phyloP scores from a whole-genome alignment of 73 alveolate genomes.

The Blepharisma japonicum region DNA sequence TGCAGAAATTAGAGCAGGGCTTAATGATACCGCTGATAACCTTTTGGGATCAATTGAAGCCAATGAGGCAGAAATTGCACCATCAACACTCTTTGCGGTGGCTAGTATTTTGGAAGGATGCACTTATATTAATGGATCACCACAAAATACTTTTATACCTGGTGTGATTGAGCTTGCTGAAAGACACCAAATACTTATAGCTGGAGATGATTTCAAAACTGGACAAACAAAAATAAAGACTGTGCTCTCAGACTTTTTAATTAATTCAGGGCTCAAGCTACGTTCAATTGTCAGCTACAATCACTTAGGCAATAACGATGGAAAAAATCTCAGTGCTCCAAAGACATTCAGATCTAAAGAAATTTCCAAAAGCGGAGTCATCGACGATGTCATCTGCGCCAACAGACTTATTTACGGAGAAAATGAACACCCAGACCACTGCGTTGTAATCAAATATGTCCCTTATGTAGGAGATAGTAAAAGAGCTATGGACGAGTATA shows the following conservation, averaged over 20 bases:
- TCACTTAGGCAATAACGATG: conserved; percentile 96
- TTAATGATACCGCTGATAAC: conserved; percentile 77
- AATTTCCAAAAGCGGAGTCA: conserved; percentile 88
- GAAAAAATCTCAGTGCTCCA: conserved; percentile 84
- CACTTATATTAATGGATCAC: conserved; percentile 76
- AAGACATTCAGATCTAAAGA: conserved; percentile 89
- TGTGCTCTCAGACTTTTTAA: conserved; percentile 72
- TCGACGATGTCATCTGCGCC: conserved; percentile 86
- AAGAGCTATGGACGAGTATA: conserved; percentile 96
- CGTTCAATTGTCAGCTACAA: conserved; percentile 83
- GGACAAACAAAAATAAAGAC: conserved; percentile 86
- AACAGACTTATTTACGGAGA: conserved; percentile 77
- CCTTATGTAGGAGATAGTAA: conserved; percentile 96
- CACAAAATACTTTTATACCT: conserved; percentile 84
- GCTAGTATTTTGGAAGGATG: conserved; percentile 89
- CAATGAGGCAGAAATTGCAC: conserved; percentile 44
- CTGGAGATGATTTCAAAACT: conserved; percentile 85
- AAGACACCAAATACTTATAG: conserved; percentile 59
- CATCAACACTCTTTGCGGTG: conserved; percentile 32
- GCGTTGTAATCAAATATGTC: conserved; percentile 87
- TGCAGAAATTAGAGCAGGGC: conserved; percentile 55
- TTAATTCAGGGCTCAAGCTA: conserved; percentile 62
- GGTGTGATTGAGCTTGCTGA: conserved; percentile 71
- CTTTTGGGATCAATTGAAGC: conserved; percentile 43
- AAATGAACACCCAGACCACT: conserved; percentile 84